Percentiles rank a stretch among this genome's conserved stretches.
Conservation (phyloP, 768 basidiomycete species). For the Phaffia australis region DNA sequence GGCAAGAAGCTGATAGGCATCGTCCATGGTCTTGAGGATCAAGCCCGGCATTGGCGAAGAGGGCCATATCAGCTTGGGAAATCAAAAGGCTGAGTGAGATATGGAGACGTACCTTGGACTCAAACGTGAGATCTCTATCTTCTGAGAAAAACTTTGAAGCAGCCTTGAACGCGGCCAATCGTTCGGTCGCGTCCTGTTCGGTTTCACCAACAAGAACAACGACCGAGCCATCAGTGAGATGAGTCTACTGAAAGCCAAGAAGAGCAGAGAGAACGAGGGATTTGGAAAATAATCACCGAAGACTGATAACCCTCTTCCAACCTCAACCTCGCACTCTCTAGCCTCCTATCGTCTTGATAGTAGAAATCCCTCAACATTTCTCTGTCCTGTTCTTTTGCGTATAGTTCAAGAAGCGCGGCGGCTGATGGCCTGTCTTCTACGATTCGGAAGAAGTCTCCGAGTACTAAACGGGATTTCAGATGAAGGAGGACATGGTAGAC, state of each 20-base stretch:
- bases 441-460: constrained; percentile 87
- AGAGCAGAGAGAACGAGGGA: neutral
- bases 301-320: constrained; percentile 68
- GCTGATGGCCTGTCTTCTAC: constrained; percentile 55
- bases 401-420: constrained; percentile 29
- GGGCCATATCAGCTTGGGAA: neutral
- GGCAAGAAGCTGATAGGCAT: constrained; percentile 58
- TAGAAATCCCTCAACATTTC: constrained; percentile 93
- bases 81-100: neutral
- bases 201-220: neutral
- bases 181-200: constrained; percentile 60
- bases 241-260: neutral
- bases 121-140: constrained; percentile 81
- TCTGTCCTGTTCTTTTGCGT: constrained; percentile 62
- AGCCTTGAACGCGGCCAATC: constrained; percentile 58
- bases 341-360: constrained; percentile 89
- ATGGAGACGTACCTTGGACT: constrained; percentile 60
- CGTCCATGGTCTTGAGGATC: constrained; percentile 71
- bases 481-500: constrained; percentile 90
- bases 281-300: constrained; percentile 43
- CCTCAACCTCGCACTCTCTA: constrained; percentile 81
- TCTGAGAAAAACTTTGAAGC: constrained; percentile 91
- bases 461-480: constrained; percentile 64
- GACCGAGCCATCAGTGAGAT: neutral
- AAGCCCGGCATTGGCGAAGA: too few species aligned